A percentile compares a stretch with the other conserved stretches of the same genome.
Evolutionary conservation across 108 stramenopile genomes (phyloP).

Genomic region (Skeletonema menzelii): DNA sequence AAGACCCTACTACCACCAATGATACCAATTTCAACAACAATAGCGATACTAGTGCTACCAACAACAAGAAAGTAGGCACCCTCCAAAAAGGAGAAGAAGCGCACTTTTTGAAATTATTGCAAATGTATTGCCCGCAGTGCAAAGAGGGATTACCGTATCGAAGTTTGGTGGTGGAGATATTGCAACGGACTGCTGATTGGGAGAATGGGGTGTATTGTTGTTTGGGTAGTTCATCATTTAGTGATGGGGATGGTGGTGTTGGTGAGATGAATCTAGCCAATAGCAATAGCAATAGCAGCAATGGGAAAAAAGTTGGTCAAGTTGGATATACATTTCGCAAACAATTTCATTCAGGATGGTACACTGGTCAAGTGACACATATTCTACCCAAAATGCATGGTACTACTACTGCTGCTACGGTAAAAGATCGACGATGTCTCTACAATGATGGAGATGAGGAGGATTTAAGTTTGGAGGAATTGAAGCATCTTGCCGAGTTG

Average conservation of each 20-base stretch:
- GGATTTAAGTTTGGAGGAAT: conserved; percentile 38
- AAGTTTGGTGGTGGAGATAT: conserved; percentile 27
- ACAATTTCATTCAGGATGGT: conserved; percentile 38
- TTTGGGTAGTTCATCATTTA: no score
- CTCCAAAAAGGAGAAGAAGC: conserved; percentile 13
- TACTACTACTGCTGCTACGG: neutral
- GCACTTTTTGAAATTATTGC: conserved; percentile 26
- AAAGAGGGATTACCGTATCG: conserved; percentile 15
- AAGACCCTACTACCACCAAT: neutral
- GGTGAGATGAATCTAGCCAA: no score
- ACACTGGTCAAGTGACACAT: conserved; percentile 25
- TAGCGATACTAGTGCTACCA: neutral
- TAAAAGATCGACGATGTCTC: conserved; percentile 24
- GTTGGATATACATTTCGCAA: conserved; percentile 48
- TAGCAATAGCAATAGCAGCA: neutral
- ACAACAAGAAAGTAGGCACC: no score
- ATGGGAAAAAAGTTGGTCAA: neutral
- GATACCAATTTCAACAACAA: neutral
- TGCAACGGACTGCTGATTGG: conserved; percentile 42
- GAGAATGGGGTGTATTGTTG: no score
- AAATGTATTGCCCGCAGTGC: conserved; percentile 25
- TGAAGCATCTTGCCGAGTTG: conserved; percentile 24
- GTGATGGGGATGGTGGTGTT: neutral
- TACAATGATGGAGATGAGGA: conserved; percentile 40
- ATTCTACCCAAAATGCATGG: conserved; percentile 7